phyloP scores from a whole-genome alignment of 2,329 filamentous ascomycete species.

The Cytospora piceae region DNA sequence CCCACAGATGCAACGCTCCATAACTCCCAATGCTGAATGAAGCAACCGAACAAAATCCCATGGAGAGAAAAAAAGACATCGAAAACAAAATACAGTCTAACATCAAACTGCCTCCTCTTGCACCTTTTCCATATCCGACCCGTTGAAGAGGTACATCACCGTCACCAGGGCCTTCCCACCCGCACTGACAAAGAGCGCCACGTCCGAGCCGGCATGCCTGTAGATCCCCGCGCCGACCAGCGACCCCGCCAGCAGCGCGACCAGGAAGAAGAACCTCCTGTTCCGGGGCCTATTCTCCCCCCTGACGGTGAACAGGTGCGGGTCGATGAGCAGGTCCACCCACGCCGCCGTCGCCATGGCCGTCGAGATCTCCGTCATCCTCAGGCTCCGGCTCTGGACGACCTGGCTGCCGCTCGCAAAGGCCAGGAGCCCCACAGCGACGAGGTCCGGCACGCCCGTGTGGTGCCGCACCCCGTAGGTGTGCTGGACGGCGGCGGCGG shows the following conservation, averaged over 20 bases:
- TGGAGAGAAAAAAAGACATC: not conserved
- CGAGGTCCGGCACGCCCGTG: conserved; percentile 45
- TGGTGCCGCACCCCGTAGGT: conserved; percentile 40
- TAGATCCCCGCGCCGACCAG: conserved; percentile 57
- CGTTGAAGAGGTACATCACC: conserved; percentile 49
- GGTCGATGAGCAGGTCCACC: conserved; percentile 63
- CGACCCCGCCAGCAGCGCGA: conserved; percentile 50
- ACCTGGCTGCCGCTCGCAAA: conserved; percentile 63
- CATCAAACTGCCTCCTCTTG: conserved; percentile 5
- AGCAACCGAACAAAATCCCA: not conserved
- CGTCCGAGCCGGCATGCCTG: conserved; percentile 45
- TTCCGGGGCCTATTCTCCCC: conserved; percentile 53
- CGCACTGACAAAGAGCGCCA: conserved; percentile 49
- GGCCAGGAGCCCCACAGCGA: conserved; percentile 55
- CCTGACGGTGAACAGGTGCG: conserved; percentile 46
- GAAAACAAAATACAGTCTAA: not conserved
- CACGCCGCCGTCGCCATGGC: conserved; percentile 68
- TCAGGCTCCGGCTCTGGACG: conserved; percentile 57
- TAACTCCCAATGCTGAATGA: conserved; percentile 6
- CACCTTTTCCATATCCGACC: conserved; percentile 39
- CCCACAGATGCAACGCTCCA: not conserved
- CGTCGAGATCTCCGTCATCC: conserved; percentile 64
- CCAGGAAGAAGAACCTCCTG: conserved; percentile 54
- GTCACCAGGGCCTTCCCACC: conserved; percentile 51
- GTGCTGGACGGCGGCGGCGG: conserved; percentile 54